Conservation (phyloP, 2,329 filamentous ascomycete genomes). For the Diaporthe ilicicola region DNA sequence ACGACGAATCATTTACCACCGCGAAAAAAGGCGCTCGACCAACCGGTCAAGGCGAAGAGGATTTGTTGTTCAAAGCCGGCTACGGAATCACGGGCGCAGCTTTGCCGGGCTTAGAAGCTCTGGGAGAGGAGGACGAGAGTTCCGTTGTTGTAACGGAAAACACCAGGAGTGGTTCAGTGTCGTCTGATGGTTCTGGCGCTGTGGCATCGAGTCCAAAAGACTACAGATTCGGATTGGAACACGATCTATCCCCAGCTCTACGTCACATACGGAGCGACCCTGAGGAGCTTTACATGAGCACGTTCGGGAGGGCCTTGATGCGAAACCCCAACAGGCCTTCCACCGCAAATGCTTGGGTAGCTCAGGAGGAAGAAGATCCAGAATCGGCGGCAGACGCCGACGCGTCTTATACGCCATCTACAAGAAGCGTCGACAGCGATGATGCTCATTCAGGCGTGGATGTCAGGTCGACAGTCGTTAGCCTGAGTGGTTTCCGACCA, state of each 20-base stretch:
- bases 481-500: neutral
- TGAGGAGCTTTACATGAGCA: neutral
- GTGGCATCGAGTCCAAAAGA: slow-evolving; percentile 19
- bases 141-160: neutral
- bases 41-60: slow-evolving; percentile 45
- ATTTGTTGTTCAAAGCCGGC: slow-evolving; percentile 47
- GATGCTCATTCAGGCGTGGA: neutral
- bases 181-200: slow-evolving; percentile 14
- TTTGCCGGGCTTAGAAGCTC: slow-evolving; percentile 46
- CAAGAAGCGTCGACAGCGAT: neutral
- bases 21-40: slow-evolving; percentile 21
- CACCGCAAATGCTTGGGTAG: neutral
- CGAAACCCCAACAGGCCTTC: neutral
- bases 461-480: neutral
- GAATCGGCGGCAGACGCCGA: neutral
- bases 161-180: neutral
- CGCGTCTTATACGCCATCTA: neutral
- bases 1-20: slow-evolving; percentile 46
- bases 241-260: neutral
- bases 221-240: neutral
- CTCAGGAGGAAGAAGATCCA: neutral
- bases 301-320: slow-evolving; percentile 9
- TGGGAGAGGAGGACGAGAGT: neutral
- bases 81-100: slow-evolving; percentile 46
- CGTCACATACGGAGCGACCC: slow-evolving; percentile 4